Evolutionary conservation across 2,329 filamentous ascomycete species (phyloP).

Genomic region (Xylariaceae sp.): DNA sequence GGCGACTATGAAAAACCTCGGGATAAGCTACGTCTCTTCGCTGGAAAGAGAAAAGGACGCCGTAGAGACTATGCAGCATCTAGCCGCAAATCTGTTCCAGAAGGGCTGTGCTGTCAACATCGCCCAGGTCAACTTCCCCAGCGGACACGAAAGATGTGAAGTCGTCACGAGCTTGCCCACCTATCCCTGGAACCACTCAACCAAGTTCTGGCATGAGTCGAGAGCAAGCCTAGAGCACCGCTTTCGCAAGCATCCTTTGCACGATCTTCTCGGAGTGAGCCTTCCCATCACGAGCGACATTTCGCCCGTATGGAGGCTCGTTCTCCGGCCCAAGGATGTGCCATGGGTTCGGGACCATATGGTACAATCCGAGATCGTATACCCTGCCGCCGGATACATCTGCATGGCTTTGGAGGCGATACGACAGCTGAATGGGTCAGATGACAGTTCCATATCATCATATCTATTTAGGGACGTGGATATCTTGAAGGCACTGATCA

Average conservation of each 20-base stretch:
- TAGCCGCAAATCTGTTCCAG: conserved; percentile 1
- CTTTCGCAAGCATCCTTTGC: conserved; percentile 1
- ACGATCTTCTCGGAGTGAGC: conserved; percentile 17
- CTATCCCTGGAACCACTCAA: conserved; percentile 21
- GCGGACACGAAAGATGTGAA: neutral
- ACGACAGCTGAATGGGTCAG: conserved; percentile 5
- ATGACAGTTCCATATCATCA: neutral
- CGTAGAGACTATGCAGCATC: neutral
- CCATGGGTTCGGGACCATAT: conserved; percentile 21
- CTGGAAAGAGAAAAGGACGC: conserved; percentile 20
- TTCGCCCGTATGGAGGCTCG: conserved; percentile 7
- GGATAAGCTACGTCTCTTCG: conserved; percentile 11
- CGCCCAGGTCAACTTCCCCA: conserved; percentile 7
- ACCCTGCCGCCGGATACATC: conserved; percentile 18
- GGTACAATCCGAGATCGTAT: conserved; percentile 10
- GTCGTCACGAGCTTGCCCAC: conserved; percentile 12
- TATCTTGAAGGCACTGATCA: conserved; percentile 7
- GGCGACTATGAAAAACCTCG: neutral
- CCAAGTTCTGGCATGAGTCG: conserved; percentile 14
- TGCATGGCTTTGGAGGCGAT: conserved; percentile 19
- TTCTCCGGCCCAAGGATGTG: conserved; percentile 8
- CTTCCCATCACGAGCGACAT: conserved; percentile 1
- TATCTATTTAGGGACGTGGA: conserved; percentile 14
- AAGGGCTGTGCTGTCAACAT: conserved; percentile 11
- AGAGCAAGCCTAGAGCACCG: conserved; percentile 11